These are phyloP conservation scores for Waltiozyma sp. DNA, from an alignment of 1,139 yeast genomes.

Conservation along the genomic window DNA sequence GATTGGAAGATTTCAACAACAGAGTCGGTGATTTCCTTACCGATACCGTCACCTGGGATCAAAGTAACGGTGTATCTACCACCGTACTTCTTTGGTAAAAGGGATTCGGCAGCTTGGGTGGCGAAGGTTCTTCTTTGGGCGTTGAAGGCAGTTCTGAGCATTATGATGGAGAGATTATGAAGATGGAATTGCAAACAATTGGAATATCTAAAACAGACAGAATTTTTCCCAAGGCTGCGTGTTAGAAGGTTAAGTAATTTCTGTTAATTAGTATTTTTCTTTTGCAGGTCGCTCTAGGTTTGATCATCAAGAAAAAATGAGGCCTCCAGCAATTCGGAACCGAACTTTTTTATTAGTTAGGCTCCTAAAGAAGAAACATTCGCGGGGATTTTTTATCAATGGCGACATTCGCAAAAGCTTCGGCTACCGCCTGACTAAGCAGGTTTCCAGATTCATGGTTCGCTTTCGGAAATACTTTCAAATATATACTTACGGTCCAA, in stretches of 20 bases:
- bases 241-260: neutral
- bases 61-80: conserved; percentile 87
- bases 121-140: conserved; percentile 24
- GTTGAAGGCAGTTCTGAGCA: conserved; percentile 15
- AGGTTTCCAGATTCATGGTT: too few species aligned
- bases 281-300: neutral
- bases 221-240: too few species aligned
- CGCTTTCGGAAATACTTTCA: too few species aligned
- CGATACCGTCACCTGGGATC: conserved; percentile 95
- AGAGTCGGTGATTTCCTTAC: conserved; percentile 90
- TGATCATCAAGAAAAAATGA: neutral
- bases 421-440: too few species aligned
- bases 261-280: neutral
- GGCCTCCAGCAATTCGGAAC: neutral
- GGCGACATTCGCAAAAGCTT: too few species aligned
- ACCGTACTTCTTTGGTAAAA: conserved; percentile 86
- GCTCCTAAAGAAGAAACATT: too few species aligned
- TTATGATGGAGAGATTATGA: conserved; percentile 1
- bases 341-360: neutral
- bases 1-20: conserved; percentile 84
- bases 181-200: neutral
- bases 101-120: conserved; percentile 39
- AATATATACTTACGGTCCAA: too few species aligned
- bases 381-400: too few species aligned
- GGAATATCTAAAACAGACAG: neutral